Percentiles rank a stretch among this genome's conserved stretches.
Evolutionary conservation across 2,329 filamentous ascomycete species (phyloP).

Genomic region (Blastomyces parvus): DNA sequence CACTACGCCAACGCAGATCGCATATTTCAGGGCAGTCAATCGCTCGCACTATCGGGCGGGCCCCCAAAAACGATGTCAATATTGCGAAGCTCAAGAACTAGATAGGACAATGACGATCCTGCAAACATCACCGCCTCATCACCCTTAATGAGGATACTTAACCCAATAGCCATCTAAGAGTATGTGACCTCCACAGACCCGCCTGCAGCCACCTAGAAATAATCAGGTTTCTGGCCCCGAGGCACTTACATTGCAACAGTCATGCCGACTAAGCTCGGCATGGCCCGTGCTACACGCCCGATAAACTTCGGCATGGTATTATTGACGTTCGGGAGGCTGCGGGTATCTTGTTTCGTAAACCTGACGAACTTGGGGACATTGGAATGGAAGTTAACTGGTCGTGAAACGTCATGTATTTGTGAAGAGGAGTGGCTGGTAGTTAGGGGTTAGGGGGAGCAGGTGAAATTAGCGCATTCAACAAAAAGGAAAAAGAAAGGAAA

Average conservation of each 20-base stretch:
- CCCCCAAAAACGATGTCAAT: not conserved
- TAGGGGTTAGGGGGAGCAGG: not conserved
- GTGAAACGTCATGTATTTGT: not conserved
- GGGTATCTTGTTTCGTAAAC: not conserved
- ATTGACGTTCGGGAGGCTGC: not conserved
- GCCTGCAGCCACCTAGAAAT: not conserved
- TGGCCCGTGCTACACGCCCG: not conserved
- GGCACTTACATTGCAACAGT: not conserved
- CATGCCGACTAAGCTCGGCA: not conserved
- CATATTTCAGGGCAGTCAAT: not conserved
- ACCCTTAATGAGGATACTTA: not conserved
- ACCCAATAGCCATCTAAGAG: not conserved
- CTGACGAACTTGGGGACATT: not conserved
- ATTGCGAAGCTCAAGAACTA: not conserved
- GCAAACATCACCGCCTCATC: not conserved
- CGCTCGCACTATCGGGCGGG: not conserved
- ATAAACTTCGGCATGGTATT: not conserved
- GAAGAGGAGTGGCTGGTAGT: not conserved
- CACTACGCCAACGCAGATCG: not conserved
- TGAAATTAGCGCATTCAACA: not conserved
- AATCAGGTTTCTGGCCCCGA: not conserved
- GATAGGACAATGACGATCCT: not conserved
- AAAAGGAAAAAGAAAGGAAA: not conserved
- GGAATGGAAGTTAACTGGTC: not conserved
- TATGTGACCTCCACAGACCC: not conserved